phyloP scores from a whole-genome alignment of 1,284 basidiomycete species.

The Austropuccinia psidii region DNA sequence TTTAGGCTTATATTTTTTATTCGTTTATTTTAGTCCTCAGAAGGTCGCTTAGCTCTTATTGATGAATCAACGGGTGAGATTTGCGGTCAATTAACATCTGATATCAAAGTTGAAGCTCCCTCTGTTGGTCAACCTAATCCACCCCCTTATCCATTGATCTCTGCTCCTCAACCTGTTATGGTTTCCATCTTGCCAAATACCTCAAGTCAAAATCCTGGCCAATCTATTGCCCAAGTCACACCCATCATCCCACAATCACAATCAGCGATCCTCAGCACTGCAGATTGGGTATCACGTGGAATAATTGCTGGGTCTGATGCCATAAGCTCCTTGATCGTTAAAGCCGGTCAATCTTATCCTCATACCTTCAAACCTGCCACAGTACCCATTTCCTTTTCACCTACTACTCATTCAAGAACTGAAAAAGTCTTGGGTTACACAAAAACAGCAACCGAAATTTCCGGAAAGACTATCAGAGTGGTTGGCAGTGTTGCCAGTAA shows the following conservation, averaged over 20 bases:
- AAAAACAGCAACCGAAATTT: conserved; percentile 37
- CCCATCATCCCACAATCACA: conserved; percentile 29
- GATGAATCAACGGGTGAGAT: conserved; percentile 34
- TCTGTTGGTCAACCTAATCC: not conserved
- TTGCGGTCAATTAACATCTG: conserved; percentile 25
- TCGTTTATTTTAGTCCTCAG: not conserved
- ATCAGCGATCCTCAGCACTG: conserved; percentile 39
- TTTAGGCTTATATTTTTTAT: not conserved
- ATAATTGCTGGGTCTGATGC: conserved; percentile 44
- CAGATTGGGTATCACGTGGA: conserved; percentile 43
- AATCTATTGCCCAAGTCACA: not conserved
- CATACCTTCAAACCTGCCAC: conserved; percentile 36
- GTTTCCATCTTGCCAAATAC: not conserved
- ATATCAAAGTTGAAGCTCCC: not conserved
- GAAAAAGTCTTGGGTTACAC: conserved; percentile 39
- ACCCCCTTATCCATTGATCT: not conserved
- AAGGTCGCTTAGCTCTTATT: conserved; percentile 29
- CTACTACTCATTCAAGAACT: conserved; percentile 38
- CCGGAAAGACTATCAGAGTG: conserved; percentile 43
- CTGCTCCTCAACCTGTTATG: conserved; percentile 13
- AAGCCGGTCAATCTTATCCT: conserved; percentile 42
- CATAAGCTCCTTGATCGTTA: conserved; percentile 41
- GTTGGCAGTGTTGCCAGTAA: conserved; percentile 44
- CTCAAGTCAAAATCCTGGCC: not conserved
- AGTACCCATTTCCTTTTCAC: conserved; percentile 41